These are phyloP conservation scores for Pseudoperonospora humuli DNA, from an alignment of 352 stramenopile species.

Conservation along the genomic window DNA sequence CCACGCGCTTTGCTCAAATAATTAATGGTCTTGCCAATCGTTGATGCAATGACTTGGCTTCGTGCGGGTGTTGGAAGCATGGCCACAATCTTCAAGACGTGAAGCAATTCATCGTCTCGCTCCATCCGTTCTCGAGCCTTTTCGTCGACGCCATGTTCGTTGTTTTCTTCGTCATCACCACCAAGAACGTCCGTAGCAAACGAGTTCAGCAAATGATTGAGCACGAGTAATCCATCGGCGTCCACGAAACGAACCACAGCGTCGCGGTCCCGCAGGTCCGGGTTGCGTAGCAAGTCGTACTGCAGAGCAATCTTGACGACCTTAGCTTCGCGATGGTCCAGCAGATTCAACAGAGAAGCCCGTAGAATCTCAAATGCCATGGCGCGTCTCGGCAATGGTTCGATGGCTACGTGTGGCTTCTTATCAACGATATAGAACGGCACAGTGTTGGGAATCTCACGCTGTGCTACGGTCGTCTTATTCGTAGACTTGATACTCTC, in stretches of 20 bases:
- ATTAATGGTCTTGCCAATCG: slow-evolving; percentile 58
- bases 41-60: slow-evolving; percentile 45
- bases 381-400: slow-evolving; percentile 38
- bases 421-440: slow-evolving; percentile 49
- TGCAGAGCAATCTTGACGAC: slow-evolving; percentile 39
- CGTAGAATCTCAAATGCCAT: slow-evolving; percentile 56
- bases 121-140: slow-evolving; percentile 12
- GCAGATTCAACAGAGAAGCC: slow-evolving; percentile 39
- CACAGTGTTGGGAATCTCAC: slow-evolving; percentile 2
- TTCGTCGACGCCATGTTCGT: slow-evolving; percentile 7
- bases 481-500: neutral
- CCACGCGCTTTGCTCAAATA: slow-evolving; percentile 37
- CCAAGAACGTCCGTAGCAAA: slow-evolving; percentile 29
- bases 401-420: slow-evolving; percentile 16
- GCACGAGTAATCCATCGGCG: slow-evolving; percentile 40
- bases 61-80: slow-evolving; percentile 60
- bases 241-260: slow-evolving; percentile 58
- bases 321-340: slow-evolving; percentile 37
- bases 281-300: slow-evolving; percentile 51
- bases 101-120: slow-evolving; percentile 22
- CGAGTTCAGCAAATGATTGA: slow-evolving; percentile 42
- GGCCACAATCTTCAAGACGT: slow-evolving; percentile 45
- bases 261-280: slow-evolving; percentile 53
- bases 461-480: neutral
- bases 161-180: slow-evolving; percentile 14